These are phyloP conservation scores for Delphinella strobiligena DNA, from an alignment of 2,329 filamentous ascomycete genomes.

Conservation along the genomic window DNA sequence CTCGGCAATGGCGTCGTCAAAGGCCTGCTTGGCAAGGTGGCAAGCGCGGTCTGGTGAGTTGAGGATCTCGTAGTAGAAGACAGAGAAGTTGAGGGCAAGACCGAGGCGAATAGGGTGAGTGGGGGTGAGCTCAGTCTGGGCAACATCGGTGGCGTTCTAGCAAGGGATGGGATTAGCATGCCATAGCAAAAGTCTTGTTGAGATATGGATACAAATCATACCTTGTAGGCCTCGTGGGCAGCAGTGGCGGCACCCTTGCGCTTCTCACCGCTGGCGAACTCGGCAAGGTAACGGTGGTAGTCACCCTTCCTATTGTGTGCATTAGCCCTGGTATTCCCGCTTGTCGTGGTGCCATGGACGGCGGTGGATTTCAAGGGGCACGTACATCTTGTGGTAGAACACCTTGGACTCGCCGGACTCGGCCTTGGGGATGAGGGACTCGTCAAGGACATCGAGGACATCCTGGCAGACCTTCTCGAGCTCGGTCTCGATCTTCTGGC, in stretches of 20 bases:
- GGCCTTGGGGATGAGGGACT: conserved; percentile 88
- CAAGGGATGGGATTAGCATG: conserved; percentile 10
- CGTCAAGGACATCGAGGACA: conserved; percentile 87
- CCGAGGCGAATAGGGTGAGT: conserved; percentile 97
- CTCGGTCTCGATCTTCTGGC: conserved; percentile 95
- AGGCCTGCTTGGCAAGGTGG: conserved; percentile 98
- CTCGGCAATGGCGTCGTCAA: conserved; percentile 97
- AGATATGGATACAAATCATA: conserved; percentile 25
- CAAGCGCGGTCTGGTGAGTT: conserved; percentile 96
- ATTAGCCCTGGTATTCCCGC: background rate
- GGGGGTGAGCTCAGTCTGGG: conserved; percentile 91
- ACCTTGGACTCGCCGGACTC: conserved; percentile 98
- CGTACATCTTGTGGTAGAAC: conserved; percentile 99
- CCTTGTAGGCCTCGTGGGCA: conserved; percentile 96
- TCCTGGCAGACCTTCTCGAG: conserved; percentile 97
- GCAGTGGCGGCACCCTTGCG: conserved; percentile 77
- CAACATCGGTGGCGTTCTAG: conserved; percentile 92
- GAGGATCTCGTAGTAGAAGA: conserved; percentile 99
- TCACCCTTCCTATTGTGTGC: conserved; percentile 68
- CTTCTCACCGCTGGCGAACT: conserved; percentile 88
- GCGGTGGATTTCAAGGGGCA: too few relatives aligned
- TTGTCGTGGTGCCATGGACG: too few relatives aligned
- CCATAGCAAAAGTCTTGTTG: background rate
- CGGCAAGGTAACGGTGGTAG: conserved; percentile 90
- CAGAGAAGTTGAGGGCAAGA: conserved; percentile 96